Evolutionary conservation across 1,139 yeast species (phyloP), one percentile per base, ranked within the genome.

Genomic region (Blastobotrys buckinghamii): DNA sequence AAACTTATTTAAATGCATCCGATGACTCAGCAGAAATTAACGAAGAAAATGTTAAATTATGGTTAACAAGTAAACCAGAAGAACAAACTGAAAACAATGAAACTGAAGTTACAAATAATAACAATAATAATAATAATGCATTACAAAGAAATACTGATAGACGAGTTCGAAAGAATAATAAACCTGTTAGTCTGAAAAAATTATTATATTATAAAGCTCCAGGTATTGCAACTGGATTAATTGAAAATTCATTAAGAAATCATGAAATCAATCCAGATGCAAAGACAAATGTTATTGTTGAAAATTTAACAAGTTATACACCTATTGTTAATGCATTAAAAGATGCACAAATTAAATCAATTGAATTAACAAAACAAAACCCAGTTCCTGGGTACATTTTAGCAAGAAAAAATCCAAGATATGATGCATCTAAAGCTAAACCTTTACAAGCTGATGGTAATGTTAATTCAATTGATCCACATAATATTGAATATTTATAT

Each of bases 221-320:
- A 26, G 85, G 84, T 52, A 69, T 90, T 34, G 84, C 96, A 0
- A 79, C 92, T 8, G 95, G 89, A 49, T 68, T 90, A 61, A 75
- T 90, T 19, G 83, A 81, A 50, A 79, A 79, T 54, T 71, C 72
- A 35, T 67, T 89, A 49, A 65, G 64, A 13, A 69, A 69, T 9
- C 61, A 65, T 30, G 80, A 72, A 0, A 64, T 88, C 6, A 72
- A 74, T 39, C 75, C 83, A 1, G 53, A 59, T n/a, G 57, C 61
- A 32, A 59, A 61, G 30, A 52, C 66, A 29, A 50, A 54, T 6
- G 61, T 59, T 7, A 58, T 66, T 35, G 44, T 46, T 13, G 44
- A 52, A 2, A 55, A 50, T 27, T 42, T 59, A 39, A 59, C 35
- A 2, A 51, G 54, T 7, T 27, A 43, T 6, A n/a, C 12, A 8